Evolutionary conservation across 148 eudicot genomes (phyloP), one percentile per base, ranked within the genome.

Genomic region (Dianthus caryophyllus): DNA sequence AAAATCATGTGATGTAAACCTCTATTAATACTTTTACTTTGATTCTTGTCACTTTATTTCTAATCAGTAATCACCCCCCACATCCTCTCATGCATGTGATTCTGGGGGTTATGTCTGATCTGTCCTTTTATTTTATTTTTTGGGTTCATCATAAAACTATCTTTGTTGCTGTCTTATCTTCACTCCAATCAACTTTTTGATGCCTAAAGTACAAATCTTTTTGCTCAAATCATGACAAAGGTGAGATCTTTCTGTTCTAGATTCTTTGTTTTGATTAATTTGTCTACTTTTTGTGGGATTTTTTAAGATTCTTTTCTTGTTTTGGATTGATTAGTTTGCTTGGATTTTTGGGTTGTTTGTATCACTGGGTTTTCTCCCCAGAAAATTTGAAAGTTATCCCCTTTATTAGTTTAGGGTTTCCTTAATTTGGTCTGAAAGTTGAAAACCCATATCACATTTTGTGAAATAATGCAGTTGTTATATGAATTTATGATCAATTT

Each of bases 301-400:
- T 26, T 14, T 44, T 20, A 25, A 61, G 25, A 70, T 75, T 75
- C 78, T 75, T 70, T 75, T 68, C 73, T 69, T 75, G 6, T n/a
- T 33, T 69, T 16, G 64, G 52, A 64, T 75, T 69, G 60, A 17
- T 57, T 64, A 47, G 13, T 38, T 75, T 70, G 50, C 36, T 70
- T 51, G 13, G 10, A 20, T 69, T 39, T 50, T 29, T 66, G 38
- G 46, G 36, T 38, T 74, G 31, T 52, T 64, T 57, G 33, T 62
- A 29, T 30, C 11, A 9, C 53, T 68, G 57, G 77, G 68, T 51
- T 36, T 64, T 63, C 18, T 54, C 39, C 22, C 24, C 9, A 18
- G 13, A 17, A 20, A 21, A 11, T 33, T 12, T 6, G n/a, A 16
- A 31, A 59, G 63, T 9, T 31, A 17, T 30, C 66, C 69, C 29